Evolutionary conservation across 2,329 filamentous ascomycete species (phyloP), one percentile per base, ranked within the genome.

Genomic region (Didymella keratinophila): DNA sequence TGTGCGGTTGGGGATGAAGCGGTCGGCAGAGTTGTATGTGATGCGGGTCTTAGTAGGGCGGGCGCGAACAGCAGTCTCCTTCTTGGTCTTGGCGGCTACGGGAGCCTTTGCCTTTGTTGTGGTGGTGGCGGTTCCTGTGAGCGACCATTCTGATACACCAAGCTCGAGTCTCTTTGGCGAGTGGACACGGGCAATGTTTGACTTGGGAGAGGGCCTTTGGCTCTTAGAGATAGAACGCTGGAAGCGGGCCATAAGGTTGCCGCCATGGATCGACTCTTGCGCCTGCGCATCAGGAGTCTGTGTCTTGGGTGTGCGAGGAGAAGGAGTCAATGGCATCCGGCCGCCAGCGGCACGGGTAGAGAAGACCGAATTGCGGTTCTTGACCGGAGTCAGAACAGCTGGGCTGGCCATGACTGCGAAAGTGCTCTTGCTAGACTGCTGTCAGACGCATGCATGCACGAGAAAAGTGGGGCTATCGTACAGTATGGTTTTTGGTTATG

Each of bases 301-400:
- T 57, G 88, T 85, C 48, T 81, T 82, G 61, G 78, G 78, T 34
- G 83, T 82, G 23, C 88, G 86, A 58, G 95, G 95, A 57, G 94
- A 98, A 30, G 95, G 94, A 4, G 94, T 97, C 75, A 99, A 82
- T 70, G 95, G 93, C 84, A 96, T 93, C 63, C 95, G 92, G 77
- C 93, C 93, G 81, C 94, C 93, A 78, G 93, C 95, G 76, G 93
- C 95, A 78, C 93, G 93, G 69, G 91, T 87, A 68, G 90, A 93
- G 83, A 98, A 97, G 72, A 97, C 86, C 60, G 93, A 92, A 80
- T 90, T 88, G 79, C 97, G 94, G 85, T 91, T 95, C 86, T 97
- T 98, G 77, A 95, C 84, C 60, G 95, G 95, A 61, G 95, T 98
- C 72, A 92, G 91, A 79, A 97, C 87, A 76, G 87, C 82, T 78